These are phyloP conservation scores for Clavispora asparagi DNA, from an alignment of 805 yeast species.

Conservation along the genomic window DNA sequence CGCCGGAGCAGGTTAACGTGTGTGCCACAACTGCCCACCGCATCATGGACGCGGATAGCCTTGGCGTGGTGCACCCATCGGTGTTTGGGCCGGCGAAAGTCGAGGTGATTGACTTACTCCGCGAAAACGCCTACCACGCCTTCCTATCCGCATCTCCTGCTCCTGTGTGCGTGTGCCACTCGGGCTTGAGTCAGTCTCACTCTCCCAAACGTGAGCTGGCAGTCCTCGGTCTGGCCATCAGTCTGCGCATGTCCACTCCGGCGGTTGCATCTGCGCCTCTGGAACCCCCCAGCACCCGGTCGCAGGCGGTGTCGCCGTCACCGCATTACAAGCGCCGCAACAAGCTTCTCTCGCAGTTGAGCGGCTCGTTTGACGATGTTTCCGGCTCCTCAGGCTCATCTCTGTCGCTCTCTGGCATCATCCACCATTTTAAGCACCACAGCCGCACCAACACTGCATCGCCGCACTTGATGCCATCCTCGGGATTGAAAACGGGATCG, in stretches of 20 bases:
- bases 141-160: conserved; percentile 2
- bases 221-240: not conserved
- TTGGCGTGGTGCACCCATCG: conserved; percentile 25
- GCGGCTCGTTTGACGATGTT: not conserved
- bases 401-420: conserved; percentile 10
- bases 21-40: conserved; percentile 32
- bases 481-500: not conserved
- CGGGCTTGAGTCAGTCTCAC: not conserved
- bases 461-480: not conserved
- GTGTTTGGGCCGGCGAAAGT: conserved; percentile 23
- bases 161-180: not conserved
- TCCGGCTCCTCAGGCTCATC: not conserved
- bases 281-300: not conserved
- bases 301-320: not conserved
- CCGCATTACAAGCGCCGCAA: not conserved
- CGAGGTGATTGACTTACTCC: conserved; percentile 28
- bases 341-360: conserved; percentile 1
- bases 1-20: conserved; percentile 47
- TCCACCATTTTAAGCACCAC: conserved; percentile 9
- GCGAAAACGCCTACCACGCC: conserved; percentile 29
- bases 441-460: not conserved
- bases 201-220: not conserved
- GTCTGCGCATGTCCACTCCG: not conserved
- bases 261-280: not conserved
- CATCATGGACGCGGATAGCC: conserved; percentile 14